Conservation (phyloP, 345 rosid species). For the Sisymbrium altissimum region DNA sequence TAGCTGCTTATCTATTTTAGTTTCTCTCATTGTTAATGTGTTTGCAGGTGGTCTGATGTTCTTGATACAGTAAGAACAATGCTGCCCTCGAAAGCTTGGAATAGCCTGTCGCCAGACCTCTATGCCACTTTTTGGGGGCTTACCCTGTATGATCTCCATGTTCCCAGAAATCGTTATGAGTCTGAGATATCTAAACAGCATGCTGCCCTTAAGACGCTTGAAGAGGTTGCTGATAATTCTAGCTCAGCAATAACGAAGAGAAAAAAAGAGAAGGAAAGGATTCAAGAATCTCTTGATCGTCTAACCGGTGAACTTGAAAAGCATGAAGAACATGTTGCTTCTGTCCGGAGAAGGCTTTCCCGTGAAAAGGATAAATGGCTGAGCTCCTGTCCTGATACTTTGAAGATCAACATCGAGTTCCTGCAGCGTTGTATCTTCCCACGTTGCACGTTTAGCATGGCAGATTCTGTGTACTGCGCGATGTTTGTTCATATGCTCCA, state of each 20-base stretch:
- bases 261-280: conserved; percentile 98
- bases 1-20: background rate
- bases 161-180: conserved; percentile 90
- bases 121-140: conserved; percentile 99
- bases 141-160: conserved; percentile 92
- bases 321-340: conserved; percentile 95
- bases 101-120: conserved; percentile 98
- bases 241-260: conserved; percentile 92
- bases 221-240: conserved; percentile 92
- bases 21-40: conserved; percentile 9
- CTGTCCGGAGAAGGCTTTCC: conserved; percentile 84
- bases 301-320: conserved; percentile 71
- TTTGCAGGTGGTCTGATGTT: conserved; percentile 94
- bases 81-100: conserved; percentile 98
- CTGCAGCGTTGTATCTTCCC: conserved; percentile 99
- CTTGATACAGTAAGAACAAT: conserved; percentile 81
- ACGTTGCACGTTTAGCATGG: conserved; percentile 99
- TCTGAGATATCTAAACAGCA: conserved; percentile 95
- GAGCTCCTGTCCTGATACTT: conserved; percentile 96
- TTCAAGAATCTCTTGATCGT: conserved; percentile 97
- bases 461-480: conserved; percentile 98
- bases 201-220: conserved; percentile 90
- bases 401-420: conserved; percentile 99
- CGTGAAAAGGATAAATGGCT: conserved; percentile 96
- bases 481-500: conserved; percentile 98